Conservation (phyloP, 2,329 filamentous ascomycete species). For the Epicoccum nigrum region DNA sequence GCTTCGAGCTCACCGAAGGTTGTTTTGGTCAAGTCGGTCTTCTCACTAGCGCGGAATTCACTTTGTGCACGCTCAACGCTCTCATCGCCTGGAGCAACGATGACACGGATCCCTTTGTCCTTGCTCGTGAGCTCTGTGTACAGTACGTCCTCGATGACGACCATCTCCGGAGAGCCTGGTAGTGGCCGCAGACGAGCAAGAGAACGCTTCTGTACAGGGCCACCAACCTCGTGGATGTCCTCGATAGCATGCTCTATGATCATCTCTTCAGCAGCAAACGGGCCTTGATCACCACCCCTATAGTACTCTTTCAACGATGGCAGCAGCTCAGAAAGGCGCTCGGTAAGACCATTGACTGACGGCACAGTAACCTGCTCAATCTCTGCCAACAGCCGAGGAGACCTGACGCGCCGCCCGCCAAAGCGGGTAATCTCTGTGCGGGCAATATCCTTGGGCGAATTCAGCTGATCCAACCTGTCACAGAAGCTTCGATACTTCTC, state of each 20-base stretch:
- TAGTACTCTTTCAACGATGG: slow-evolving; percentile 52
- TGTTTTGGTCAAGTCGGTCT: slow-evolving; percentile 18
- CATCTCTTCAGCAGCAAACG: slow-evolving; percentile 44
- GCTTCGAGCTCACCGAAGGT: slow-evolving; percentile 33
- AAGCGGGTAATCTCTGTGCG: slow-evolving; percentile 20
- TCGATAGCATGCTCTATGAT: slow-evolving; percentile 47
- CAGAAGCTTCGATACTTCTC: slow-evolving; percentile 56
- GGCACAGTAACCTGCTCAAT: slow-evolving; percentile 55
- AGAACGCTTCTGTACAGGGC: slow-evolving; percentile 42
- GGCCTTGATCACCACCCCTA: slow-evolving; percentile 41
- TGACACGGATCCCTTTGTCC: slow-evolving; percentile 20
- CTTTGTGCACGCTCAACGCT: slow-evolving; percentile 10
- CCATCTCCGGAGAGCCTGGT: slow-evolving; percentile 39
- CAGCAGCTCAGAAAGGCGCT: slow-evolving; percentile 54
- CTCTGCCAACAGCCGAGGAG: slow-evolving; percentile 52
- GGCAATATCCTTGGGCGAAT: slow-evolving; percentile 18
- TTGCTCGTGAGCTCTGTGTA: slow-evolving; percentile 40
- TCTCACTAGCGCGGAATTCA: slow-evolving; percentile 21
- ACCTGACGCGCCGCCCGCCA: slow-evolving; percentile 41
- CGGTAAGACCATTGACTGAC: slow-evolving; percentile 52
- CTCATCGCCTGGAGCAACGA: slow-evolving; percentile 14
- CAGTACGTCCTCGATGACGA: slow-evolving; percentile 43
- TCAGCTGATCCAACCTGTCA: slow-evolving; percentile 49
- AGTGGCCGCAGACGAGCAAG: slow-evolving; percentile 43
- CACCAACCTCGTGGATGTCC: slow-evolving; percentile 37